phyloP scores from a whole-genome alignment of 805 yeast genomes.

The Ogataea parapolymorpha region DNA sequence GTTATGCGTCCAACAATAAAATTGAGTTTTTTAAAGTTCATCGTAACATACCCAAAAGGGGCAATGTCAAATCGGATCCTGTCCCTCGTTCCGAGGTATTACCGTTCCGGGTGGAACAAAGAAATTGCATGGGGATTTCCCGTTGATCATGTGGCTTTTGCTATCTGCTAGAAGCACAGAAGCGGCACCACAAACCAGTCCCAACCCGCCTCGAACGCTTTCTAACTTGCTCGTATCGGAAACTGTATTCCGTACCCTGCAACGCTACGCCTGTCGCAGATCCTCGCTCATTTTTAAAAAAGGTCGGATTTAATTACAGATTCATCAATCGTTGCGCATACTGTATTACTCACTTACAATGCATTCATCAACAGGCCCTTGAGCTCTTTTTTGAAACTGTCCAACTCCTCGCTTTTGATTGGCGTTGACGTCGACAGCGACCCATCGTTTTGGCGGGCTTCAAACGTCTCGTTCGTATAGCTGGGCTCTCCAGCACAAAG shows the following conservation, averaged over 20 bases:
- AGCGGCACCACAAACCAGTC: too few relatives aligned
- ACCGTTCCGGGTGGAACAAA: too few relatives aligned
- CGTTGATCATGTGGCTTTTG: too few relatives aligned
- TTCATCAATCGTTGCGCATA: too few relatives aligned
- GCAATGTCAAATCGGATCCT: too few relatives aligned
- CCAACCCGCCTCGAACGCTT: too few relatives aligned
- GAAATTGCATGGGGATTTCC: too few relatives aligned
- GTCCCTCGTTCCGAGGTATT: too few relatives aligned
- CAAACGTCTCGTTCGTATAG: conserved; percentile 4
- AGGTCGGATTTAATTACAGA: neutral
- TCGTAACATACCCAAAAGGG: too few relatives aligned
- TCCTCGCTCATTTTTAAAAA: neutral
- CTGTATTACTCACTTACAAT: neutral
- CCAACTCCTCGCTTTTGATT: conserved; percentile 16
- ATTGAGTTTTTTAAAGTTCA: too few relatives aligned
- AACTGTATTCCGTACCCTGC: neutral
- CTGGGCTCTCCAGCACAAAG: conserved; percentile 12
- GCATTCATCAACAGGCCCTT: conserved; percentile 19
- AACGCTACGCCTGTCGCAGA: neutral
- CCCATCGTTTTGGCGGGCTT: conserved; percentile 12
- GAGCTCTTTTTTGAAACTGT: conserved; percentile 19
- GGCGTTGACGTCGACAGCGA: conserved; percentile 21
- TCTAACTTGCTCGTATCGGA: neutral
- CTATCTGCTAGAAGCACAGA: too few relatives aligned
- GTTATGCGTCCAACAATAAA: too few relatives aligned